These are phyloP conservation scores for Chaetomium cochliodes DNA, from an alignment of 495 filamentous ascomycete species.

Conservation along the genomic window DNA sequence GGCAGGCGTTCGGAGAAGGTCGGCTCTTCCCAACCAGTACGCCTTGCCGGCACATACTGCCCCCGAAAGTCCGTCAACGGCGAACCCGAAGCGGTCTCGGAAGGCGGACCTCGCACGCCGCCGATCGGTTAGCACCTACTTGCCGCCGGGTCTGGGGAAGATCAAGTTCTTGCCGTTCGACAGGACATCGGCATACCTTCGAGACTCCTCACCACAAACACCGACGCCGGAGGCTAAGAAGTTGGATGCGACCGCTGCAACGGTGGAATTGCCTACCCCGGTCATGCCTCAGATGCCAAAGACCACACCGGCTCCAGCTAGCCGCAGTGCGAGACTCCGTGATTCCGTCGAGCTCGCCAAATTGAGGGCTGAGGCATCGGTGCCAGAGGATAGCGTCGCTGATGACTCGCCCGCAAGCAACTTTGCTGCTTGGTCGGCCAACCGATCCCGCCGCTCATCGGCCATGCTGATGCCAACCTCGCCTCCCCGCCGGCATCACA, in stretches of 20 bases:
- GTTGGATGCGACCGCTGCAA: neutral
- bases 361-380: constrained; percentile 5
- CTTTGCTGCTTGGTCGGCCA: constrained; percentile 22
- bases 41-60: neutral
- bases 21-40: neutral
- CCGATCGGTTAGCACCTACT: constrained; percentile 29
- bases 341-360: constrained; percentile 29
- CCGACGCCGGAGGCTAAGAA: neutral
- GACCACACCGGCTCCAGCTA: constrained; percentile 6
- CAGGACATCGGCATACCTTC: neutral
- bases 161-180: neutral
- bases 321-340: constrained; percentile 15
- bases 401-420: constrained; percentile 16
- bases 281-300: constrained; percentile 9
- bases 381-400: neutral
- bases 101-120: constrained; percentile 7
- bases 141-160: constrained; percentile 14
- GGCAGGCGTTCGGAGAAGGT: neutral
- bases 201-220: neutral
- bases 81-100: neutral
- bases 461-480: constrained; percentile 7
- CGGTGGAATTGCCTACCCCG: constrained; percentile 11
- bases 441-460: constrained; percentile 23
- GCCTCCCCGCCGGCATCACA: constrained; percentile 31
- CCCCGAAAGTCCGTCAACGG: neutral